Base-by-base conservation (phyloP, 2,329 filamentous ascomycete species). In the Cercospora sp. region DNA sequence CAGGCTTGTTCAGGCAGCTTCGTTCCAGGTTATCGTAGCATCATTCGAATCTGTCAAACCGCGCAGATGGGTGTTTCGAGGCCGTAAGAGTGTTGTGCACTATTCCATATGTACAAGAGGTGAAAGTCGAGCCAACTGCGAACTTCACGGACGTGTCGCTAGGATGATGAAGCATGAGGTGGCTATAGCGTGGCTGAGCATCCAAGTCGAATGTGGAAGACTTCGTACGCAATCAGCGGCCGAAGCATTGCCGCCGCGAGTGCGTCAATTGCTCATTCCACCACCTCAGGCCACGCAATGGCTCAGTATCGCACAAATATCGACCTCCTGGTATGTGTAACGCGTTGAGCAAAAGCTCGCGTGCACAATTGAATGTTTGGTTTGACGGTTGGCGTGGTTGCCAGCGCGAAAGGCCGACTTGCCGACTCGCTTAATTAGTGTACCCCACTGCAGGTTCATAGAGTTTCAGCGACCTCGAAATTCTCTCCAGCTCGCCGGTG, bases 141-240 rank as follows among this genome's bases (percentile, higher is more conserved):
- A 45, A 65, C 51, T 16, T 65, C 49, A 51, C 49, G 5, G 43
- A 43, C 57, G 53, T 66, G 60, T 30, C 51, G 62, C 58, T 43
- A 58, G 62, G 66, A 66, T 68, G 57, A 61, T 59, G 66, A 57
- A 64, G 66, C 43, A 40, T 43, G 61, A 61, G 63, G 63, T 61
- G 62, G 66, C 57, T 61, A 61, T 60, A 51, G 51, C n/a, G 66
- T 68, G 66, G 66, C 66, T 64, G 66, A 68, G 66, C 37, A 43
- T 43, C 16, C 57, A 34, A 30, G 58, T 63, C 65, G 61, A 32
- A 40, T 53, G 49, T 28, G 32, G 51, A 13, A 21, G 28, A 13
- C n/a, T 59, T 59, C 55, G 55, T 37, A 37, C 28, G 28, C 26
- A 26, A 37, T 32, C 55, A 21, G 55, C 55, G 28, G 28, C 28